A percentile compares a stretch with the other conserved stretches of the same genome.
phyloP scores from a whole-genome alignment of 495 filamentous ascomycete species.

The Xylaria longipes region DNA sequence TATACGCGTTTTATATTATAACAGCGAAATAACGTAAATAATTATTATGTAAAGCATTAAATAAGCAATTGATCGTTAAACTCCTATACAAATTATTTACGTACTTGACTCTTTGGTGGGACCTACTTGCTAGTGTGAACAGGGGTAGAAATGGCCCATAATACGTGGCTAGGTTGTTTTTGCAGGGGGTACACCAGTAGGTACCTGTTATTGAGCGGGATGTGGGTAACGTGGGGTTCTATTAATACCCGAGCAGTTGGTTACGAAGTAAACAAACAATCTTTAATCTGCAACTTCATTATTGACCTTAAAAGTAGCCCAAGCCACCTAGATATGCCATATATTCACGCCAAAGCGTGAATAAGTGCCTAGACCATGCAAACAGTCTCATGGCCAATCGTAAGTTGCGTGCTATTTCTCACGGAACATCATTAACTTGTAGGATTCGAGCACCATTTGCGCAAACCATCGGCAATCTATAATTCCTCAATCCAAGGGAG shows the following conservation, averaged over 20 bases:
- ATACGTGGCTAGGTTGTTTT: too few species aligned
- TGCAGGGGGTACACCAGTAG: too few species aligned
- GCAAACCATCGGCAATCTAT: neutral
- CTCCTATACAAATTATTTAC: too few species aligned
- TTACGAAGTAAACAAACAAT: slow-evolving; percentile 11
- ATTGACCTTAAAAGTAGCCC: neutral
- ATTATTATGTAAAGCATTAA: too few species aligned
- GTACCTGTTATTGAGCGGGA: slow-evolving; percentile 7
- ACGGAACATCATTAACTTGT: neutral
- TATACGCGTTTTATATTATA: too few species aligned
- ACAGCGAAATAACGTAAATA: too few species aligned
- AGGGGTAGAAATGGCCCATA: too few species aligned
- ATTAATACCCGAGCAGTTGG: slow-evolving; percentile 5
- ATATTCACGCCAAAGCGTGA: neutral
- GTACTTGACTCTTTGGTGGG: too few species aligned
- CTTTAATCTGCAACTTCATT: neutral
- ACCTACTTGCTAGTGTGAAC: too few species aligned
- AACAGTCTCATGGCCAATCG: neutral
- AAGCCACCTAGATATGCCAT: too few species aligned
- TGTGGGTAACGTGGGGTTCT: slow-evolving; percentile 17
- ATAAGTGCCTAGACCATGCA: neutral
- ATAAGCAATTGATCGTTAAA: too few species aligned
- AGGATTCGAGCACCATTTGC: neutral
- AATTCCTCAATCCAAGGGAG: too few species aligned
- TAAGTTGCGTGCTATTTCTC: neutral